phyloP scores from a whole-genome alignment of 768 basidiomycete genomes.

The Kwoniella sp. region DNA sequence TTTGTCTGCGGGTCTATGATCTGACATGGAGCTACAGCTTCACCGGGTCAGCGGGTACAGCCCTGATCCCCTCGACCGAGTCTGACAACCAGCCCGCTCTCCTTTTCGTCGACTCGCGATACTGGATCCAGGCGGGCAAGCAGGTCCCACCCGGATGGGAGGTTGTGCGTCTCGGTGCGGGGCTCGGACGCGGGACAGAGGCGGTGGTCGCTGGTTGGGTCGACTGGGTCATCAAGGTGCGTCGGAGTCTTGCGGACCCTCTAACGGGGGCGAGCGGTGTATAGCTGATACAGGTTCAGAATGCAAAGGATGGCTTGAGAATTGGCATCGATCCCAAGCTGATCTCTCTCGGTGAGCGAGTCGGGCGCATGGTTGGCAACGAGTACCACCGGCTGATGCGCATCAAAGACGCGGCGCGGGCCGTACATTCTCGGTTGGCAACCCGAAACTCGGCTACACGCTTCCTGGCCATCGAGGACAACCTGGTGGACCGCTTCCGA shows the following conservation, averaged over 20 bases:
- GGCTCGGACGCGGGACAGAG: conserved; percentile 16
- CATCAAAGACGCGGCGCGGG: conserved; percentile 7
- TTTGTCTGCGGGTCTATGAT: not conserved
- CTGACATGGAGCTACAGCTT: conserved; percentile 22
- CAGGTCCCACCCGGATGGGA: conserved; percentile 39
- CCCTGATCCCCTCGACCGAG: conserved; percentile 27
- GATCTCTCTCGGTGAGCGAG: conserved; percentile 28
- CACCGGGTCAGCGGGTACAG: conserved; percentile 45
- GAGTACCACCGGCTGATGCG: not conserved
- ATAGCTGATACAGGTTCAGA: conserved; percentile 17
- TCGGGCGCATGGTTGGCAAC: too few species aligned
- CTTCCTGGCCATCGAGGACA: conserved; percentile 26
- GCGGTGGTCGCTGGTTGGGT: conserved; percentile 25
- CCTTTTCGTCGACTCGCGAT: conserved; percentile 47
- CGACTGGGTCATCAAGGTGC: conserved; percentile 35
- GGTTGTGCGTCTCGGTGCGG: conserved; percentile 26
- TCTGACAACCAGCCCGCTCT: conserved; percentile 14
- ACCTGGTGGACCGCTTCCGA: conserved; percentile 40
- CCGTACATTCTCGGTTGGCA: conserved; percentile 15
- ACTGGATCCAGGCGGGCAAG: conserved; percentile 45
- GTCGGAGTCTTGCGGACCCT: conserved; percentile 2
- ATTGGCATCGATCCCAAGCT: conserved; percentile 46
- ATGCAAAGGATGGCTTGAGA: conserved; percentile 28
- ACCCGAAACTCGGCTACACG: conserved; percentile 18
- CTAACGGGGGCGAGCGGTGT: not conserved